phyloP scores from a whole-genome alignment of 2,329 filamentous ascomycete genomes.

The Calonectria multiphialidica region DNA sequence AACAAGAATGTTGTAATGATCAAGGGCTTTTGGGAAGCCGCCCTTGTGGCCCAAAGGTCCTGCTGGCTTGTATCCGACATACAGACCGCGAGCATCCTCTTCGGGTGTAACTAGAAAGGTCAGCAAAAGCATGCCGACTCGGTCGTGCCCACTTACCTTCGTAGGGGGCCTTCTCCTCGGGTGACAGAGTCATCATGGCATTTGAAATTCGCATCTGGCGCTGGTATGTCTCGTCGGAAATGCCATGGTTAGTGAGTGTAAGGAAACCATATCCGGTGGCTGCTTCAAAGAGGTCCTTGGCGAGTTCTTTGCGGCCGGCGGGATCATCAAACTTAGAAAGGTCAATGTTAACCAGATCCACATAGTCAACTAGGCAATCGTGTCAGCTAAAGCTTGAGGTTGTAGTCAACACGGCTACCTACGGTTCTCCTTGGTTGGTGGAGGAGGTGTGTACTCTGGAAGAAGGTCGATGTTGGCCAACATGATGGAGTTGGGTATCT shows the following conservation, averaged over 20 bases:
- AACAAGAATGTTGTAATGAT: conserved; percentile 28
- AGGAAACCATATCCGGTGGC: conserved; percentile 43
- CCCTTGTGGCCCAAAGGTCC: conserved; percentile 32
- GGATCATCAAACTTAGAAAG: conserved; percentile 45
- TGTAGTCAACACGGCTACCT: background rate
- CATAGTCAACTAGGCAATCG: conserved; percentile 38
- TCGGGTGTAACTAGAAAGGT: conserved; percentile 39
- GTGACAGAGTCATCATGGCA: conserved; percentile 42
- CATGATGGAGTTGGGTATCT: background rate
- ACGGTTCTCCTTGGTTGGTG: conserved; percentile 22
- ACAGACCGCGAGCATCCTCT: conserved; percentile 43
- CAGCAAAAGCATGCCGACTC: background rate
- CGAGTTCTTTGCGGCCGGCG: conserved; percentile 39
- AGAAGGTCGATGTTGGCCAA: conserved; percentile 12
- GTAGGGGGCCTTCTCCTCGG: conserved; percentile 44
- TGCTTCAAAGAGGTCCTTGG: conserved; percentile 45
- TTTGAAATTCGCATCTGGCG: conserved; percentile 44
- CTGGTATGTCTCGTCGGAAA: conserved; percentile 41
- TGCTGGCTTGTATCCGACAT: conserved; percentile 45
- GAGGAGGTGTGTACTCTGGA: conserved; percentile 16
- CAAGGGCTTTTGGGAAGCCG: conserved; percentile 33
- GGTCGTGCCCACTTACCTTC: conserved; percentile 31
- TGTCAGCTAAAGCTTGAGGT: background rate
- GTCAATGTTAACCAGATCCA: conserved; percentile 43
- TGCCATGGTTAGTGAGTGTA: conserved; percentile 44